These are phyloP conservation scores for Phanerochaete sordida DNA, from an alignment of 768 basidiomycete species.

Conservation along the genomic window DNA sequence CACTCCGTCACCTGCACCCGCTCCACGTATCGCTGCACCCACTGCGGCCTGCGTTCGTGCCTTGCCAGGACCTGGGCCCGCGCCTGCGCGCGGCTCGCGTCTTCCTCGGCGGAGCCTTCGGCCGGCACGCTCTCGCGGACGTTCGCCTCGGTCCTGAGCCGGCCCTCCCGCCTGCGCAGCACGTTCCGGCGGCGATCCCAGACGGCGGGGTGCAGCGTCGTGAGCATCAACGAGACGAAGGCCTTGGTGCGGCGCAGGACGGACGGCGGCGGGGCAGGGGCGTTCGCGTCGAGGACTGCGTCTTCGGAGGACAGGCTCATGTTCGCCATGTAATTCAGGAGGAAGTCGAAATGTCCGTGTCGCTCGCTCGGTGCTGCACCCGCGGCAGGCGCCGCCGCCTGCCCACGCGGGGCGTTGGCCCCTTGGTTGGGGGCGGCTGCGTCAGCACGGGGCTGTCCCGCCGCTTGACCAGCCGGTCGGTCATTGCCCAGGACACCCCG, in stretches of 20 bases:
- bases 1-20: slow-evolving; percentile 64
- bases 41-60: slow-evolving; percentile 50
- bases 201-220: slow-evolving; percentile 69
- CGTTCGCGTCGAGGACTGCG: slow-evolving; percentile 36
- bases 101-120: slow-evolving; percentile 11
- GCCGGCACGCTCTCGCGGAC: slow-evolving; percentile 23
- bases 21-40: slow-evolving; percentile 63
- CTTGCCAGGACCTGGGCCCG: slow-evolving; percentile 45
- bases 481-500: slow-evolving; percentile 41
- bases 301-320: slow-evolving; percentile 58
- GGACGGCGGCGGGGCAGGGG: slow-evolving; percentile 36
- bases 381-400: neutral
- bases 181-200: slow-evolving; percentile 64
- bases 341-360: slow-evolving; percentile 28
- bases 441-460: slow-evolving; percentile 20
- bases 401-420: slow-evolving; percentile 8
- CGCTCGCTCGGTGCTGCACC: neutral
- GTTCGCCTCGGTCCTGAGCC: slow-evolving; percentile 63
- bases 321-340: slow-evolving; percentile 52
- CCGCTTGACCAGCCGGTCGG: slow-evolving; percentile 23
- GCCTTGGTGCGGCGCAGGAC: slow-evolving; percentile 46
- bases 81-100: slow-evolving; percentile 26
- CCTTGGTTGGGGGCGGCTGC: slow-evolving; percentile 9
- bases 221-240: slow-evolving; percentile 53
- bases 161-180: slow-evolving; percentile 61